Conservation (phyloP, 257 asterid species). For the Apocynum venetum region DNA sequence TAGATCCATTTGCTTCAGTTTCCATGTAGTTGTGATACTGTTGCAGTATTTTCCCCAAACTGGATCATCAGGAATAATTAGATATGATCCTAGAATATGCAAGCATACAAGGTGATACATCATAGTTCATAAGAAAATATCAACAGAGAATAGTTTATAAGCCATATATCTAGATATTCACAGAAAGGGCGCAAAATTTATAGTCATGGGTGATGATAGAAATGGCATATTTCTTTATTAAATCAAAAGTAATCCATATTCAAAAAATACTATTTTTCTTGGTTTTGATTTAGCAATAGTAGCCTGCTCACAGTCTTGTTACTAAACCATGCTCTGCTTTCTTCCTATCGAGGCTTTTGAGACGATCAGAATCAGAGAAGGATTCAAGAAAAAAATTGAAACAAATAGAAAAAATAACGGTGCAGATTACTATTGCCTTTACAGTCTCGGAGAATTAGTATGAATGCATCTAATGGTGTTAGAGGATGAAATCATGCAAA, state of each 20-base stretch:
- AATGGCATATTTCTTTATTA: too few relatives aligned
- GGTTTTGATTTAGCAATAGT: not conserved
- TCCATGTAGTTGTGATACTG: constrained; percentile 16
- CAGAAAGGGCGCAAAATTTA: not conserved
- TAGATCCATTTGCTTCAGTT: constrained; percentile 20
- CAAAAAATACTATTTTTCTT: not conserved
- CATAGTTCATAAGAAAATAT: not conserved
- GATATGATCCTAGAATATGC: not conserved
- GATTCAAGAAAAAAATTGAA: too few relatives aligned
- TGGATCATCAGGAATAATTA: constrained; percentile 5
- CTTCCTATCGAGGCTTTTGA: too few relatives aligned
- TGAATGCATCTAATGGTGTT: not conserved
- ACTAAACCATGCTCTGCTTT: too few relatives aligned
- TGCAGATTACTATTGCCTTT: not conserved
- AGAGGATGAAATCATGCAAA: not conserved
- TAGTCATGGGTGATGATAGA: not conserved
- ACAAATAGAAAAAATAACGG: not conserved
- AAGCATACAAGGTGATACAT: not conserved
- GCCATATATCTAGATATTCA: not conserved
- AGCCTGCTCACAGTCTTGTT: not conserved
- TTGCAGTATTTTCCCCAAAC: constrained; percentile 21
- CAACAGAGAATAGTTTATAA: not conserved
- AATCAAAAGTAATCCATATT: not conserved
- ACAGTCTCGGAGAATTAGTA: not conserved
- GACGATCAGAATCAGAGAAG: not conserved